These are phyloP conservation scores for Lippia alba DNA, from an alignment of 305 asterid genomes.

Conservation along the genomic window DNA sequence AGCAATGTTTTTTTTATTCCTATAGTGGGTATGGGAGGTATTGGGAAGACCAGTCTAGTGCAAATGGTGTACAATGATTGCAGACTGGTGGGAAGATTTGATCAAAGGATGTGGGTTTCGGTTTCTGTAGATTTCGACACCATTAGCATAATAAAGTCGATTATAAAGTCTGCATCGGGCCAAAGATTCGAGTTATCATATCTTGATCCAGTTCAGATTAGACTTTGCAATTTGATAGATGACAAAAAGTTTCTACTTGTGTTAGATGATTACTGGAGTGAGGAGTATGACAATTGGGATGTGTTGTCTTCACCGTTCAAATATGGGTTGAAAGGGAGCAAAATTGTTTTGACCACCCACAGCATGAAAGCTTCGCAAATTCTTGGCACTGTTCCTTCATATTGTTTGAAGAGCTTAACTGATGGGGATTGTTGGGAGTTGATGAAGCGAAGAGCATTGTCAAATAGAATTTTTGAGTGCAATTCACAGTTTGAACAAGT, in stretches of 20 bases:
- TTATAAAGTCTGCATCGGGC: constrained; percentile 37
- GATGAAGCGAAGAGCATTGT: constrained; percentile 43
- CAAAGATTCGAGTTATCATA: constrained; percentile 24
- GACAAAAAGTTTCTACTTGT: constrained; percentile 52
- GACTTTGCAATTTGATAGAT: constrained; percentile 31
- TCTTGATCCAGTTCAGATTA: constrained; percentile 41
- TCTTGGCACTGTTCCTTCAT: constrained; percentile 39
- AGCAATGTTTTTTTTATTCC: constrained; percentile 38
- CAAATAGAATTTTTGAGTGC: constrained; percentile 1
- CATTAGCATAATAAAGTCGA: constrained; percentile 37
- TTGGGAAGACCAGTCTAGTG: constrained; percentile 46
- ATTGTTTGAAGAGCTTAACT: constrained; percentile 38
- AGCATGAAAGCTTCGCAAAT: constrained; percentile 44
- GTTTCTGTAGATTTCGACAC: constrained; percentile 40
- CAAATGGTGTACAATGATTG: constrained; percentile 36
- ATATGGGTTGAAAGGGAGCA: constrained; percentile 55
- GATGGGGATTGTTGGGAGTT: constrained; percentile 48
- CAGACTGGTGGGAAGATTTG: constrained; percentile 1
- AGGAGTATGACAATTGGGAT: constrained; percentile 51
- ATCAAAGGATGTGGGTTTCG: constrained; percentile 43
- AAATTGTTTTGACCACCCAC: constrained; percentile 55
- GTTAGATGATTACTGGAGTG: constrained; percentile 67
- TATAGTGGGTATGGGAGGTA: constrained; percentile 49
- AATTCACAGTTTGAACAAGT: constrained; percentile 30
- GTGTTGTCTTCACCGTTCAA: constrained; percentile 47